phyloP scores from a whole-genome alignment of 305 asterid species.

The Vinca major region DNA sequence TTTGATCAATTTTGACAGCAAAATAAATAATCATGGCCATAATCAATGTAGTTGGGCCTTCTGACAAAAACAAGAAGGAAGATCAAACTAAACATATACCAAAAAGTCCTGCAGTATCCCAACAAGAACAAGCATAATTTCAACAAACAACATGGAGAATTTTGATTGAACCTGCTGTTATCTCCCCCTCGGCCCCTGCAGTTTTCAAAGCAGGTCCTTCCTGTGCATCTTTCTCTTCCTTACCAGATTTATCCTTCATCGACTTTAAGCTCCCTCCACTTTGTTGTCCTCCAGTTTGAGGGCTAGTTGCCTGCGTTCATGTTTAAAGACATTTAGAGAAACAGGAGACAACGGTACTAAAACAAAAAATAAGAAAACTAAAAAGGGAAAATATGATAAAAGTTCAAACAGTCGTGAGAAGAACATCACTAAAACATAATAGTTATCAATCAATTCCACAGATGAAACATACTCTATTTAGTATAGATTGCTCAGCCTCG shows the following conservation, averaged over 20 bases:
- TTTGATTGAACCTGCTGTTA: constrained; percentile 64
- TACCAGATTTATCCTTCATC: constrained; percentile 68
- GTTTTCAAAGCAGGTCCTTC: constrained; percentile 75
- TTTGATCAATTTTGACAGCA: neutral
- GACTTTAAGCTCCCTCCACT: constrained; percentile 74
- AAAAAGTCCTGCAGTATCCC: neutral
- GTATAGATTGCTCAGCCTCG: constrained; percentile 79
- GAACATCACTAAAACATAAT: neutral
- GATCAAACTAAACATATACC: neutral
- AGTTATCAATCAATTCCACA: neutral
- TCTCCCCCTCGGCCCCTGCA: constrained; percentile 94
- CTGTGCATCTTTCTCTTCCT: constrained; percentile 70
- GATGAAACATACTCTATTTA: constrained; percentile 51
- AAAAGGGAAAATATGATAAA: neutral
- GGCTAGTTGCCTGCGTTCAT: constrained; percentile 62
- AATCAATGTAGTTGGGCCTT: neutral
- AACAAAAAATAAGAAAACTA: constrained; percentile 3
- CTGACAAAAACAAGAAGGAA: neutral
- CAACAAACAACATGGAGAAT: constrained; percentile 2
- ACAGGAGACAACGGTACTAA: constrained; percentile 11
- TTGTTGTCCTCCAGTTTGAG: constrained; percentile 66
- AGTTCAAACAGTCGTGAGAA: neutral
- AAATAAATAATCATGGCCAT: neutral
- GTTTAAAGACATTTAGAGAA: constrained; percentile 12
- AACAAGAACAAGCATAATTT: neutral